Evolutionary conservation across 148 eudicot species (phyloP), one percentile per base, ranked within the genome.

Genomic region (Nepenthes gracilis): DNA sequence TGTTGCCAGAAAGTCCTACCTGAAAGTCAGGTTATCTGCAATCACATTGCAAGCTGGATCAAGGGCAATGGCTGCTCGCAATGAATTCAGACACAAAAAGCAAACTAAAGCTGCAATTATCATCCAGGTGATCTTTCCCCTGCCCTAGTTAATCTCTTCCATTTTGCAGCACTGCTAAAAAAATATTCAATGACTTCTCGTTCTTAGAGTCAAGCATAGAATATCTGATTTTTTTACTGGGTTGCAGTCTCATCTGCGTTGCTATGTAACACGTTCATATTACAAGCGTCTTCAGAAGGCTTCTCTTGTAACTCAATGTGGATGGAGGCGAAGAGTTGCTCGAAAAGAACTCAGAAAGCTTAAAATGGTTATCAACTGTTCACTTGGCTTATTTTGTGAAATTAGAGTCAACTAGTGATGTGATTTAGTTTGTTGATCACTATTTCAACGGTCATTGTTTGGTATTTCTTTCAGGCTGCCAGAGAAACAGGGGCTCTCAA

Each of bases 401-500:
- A 55, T 67, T 49, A 64, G 55, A 23, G 57, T 23, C 50, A 47
- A 32, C 9, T 5, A 69, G 9, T 70, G 62, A 9, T 50, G 56
- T 51, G 33, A 32, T 23, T 56, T 43, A 15, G 52, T 38, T 12
- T n/a, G 8, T 49, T 49, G 53, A 49, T 49, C n/a, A 49, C 11
- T 45, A 2, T 1, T 35, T 32, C 58, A 33, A 33, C 9, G 7
- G 2, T 55, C 36, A 23, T 63, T 67, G 56, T 23, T 23, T 23
- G 23, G 23, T 59, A 51, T 54, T 63, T 64, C 47, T 69, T 62
- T 47, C 80, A 94, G 99, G 99, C 97, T 78, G 86, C 99, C 63
- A 83, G 95, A 73, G 97, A 94, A 80, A 86, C 95, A 9, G 99
- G 97, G 36, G 93, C 92, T 59, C 97, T 94, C 57, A 83, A 94